Base-by-base conservation (phyloP, 768 basidiomycete genomes). In the Termitomyces eurrhizus region DNA sequence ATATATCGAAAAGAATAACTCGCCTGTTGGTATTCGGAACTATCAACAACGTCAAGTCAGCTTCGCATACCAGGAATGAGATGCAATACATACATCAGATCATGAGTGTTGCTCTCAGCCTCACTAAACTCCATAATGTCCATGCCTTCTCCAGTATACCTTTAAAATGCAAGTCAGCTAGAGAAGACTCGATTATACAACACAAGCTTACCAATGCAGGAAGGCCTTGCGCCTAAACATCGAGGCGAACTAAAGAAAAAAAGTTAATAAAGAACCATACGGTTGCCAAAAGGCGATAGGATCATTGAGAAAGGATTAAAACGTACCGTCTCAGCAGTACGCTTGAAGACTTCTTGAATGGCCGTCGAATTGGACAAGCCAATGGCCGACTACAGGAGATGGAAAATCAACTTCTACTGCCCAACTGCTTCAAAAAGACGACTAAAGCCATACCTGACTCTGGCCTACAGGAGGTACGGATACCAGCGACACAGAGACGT, bases 91-190 rank as follows among this genome's bases (percentile, higher is more conserved):
- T 71, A 93, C 91, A 93, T 87, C 52, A 94, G 72, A 75, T 94
- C 93, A 3, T 79, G 81, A 2, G 83, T 77, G 70, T 93, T 93
- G 69, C 89, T 93, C 75, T 93, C 92, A 0, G 93, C 92, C 72
- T 94, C 92, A 0, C 89, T 82, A 73, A 94, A 93, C 73, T 94
- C 83, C 87, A 88, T 83, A 18, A 82, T 70, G 69, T 95, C 94
- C 94, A 95, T 95, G 46, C 93, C 93, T 72, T 95, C 93, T 13
- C 85, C 89, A 9, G 86, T 90, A 71, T 93, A 95, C 80, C 78
- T 80, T 53, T n/a, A 16, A 55, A 33, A 61, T 6, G 4, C 16
- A 9, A 56, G 26, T 29, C 41, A 53, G 42, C n/a, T 50, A 41
- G 11, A 16, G 12, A 41, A 36, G 39, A 21, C 1, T 50, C 7